phyloP scores from a whole-genome alignment of 2,329 filamentous ascomycete species.

The Colletotrichum somersetense region DNA sequence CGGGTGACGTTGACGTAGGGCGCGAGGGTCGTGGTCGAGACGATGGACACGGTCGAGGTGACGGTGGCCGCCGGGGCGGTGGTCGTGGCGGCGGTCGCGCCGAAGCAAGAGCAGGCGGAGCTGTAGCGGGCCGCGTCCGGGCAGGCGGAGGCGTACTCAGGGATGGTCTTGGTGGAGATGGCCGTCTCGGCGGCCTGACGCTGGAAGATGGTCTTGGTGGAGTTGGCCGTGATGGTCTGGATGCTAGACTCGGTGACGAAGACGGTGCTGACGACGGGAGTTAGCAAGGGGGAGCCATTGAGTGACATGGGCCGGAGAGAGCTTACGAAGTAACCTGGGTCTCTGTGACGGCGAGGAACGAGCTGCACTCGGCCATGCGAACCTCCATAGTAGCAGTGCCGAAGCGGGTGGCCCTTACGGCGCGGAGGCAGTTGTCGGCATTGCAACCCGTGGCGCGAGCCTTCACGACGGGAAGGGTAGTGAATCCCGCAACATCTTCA shows the following conservation, averaged over 20 bases:
- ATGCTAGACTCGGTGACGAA: conserved; percentile 30
- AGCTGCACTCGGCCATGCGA: conserved; percentile 56
- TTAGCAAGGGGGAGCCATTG: background rate
- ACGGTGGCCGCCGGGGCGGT: conserved; percentile 54
- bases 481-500: too few species aligned
- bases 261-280: conserved; percentile 17
- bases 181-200: conserved; percentile 50
- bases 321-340: conserved; percentile 55
- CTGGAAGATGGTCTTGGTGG: conserved; percentile 21
- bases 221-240: conserved; percentile 25
- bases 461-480: conserved; percentile 23
- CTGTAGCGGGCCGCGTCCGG: conserved; percentile 41
- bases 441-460: conserved; percentile 46
- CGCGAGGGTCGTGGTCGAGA: conserved; percentile 11
- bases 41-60: conserved; percentile 56
- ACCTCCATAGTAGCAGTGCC: conserved; percentile 48
- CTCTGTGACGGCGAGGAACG: conserved; percentile 55
- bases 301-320: too few species aligned
- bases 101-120: conserved; percentile 49
- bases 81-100: conserved; percentile 45
- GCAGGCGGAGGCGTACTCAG: conserved; percentile 47
- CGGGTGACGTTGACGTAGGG: conserved; percentile 35
- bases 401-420: conserved; percentile 57
- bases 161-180: conserved; percentile 68
- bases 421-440: conserved; percentile 61